Conservation (phyloP, 1,139 yeast genomes). For the Diutina ranongensis region DNA sequence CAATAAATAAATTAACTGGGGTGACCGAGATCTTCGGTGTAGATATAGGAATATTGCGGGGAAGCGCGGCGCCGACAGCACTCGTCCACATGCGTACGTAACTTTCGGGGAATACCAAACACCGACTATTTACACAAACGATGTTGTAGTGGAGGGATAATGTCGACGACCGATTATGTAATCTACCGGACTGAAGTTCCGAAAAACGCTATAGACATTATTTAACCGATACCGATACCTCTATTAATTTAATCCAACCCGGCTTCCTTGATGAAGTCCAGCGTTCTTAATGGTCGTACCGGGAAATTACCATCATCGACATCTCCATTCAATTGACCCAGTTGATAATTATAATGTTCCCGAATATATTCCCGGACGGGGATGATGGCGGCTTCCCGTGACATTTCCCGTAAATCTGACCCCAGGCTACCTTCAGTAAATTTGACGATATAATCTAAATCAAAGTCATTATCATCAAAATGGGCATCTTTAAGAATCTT, state of each 20-base stretch:
- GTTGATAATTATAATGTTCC: constrained; percentile 30
- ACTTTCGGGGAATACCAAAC: too few relatives aligned
- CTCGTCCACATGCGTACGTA: too few relatives aligned
- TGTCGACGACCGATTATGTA: too few relatives aligned
- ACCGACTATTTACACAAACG: too few relatives aligned
- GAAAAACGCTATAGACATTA: too few relatives aligned
- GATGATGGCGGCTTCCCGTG: constrained; percentile 86
- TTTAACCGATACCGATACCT: too few relatives aligned
- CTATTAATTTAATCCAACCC: constrained; percentile 24
- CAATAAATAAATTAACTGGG: too few relatives aligned
- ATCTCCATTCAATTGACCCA: constrained; percentile 21
- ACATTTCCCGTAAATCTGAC: constrained; percentile 80
- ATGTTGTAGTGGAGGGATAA: too few relatives aligned
- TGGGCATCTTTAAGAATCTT: constrained; percentile 58
- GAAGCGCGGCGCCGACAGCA: too few relatives aligned
- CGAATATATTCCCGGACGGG: constrained; percentile 82
- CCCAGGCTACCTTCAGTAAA: constrained; percentile 77
- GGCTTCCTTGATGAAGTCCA: constrained; percentile 29
- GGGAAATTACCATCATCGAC: constrained; percentile 16
- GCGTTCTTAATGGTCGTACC: constrained; percentile 34
- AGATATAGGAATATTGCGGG: too few relatives aligned
- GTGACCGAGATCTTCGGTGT: too few relatives aligned
- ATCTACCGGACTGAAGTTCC: too few relatives aligned
- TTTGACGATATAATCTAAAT: constrained; percentile 46
- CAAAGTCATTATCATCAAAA: constrained; percentile 45